A percentile compares a stretch with the other conserved stretches of the same genome.
Evolutionary conservation across 768 basidiomycete species (phyloP).

Genomic region (Tylopilus felleus): DNA sequence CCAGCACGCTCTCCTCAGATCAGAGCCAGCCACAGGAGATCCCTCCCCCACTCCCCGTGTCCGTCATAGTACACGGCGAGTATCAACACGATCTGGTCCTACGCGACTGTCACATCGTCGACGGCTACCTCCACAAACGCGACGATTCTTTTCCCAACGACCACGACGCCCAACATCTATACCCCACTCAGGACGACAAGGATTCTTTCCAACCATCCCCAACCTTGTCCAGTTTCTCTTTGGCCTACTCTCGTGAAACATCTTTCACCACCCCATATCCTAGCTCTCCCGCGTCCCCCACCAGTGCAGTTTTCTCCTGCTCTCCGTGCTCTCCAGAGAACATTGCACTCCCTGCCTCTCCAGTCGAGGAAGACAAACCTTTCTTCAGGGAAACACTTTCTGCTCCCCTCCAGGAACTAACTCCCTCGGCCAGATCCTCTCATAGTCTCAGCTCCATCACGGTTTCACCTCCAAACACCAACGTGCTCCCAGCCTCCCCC

Average conservation of each 20-base stretch:
- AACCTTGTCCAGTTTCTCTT: conserved; percentile 28
- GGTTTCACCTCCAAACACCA: conserved; percentile 1
- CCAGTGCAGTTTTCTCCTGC: conserved; percentile 14
- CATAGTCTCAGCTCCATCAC: conserved; percentile 2
- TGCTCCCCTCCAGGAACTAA: not conserved
- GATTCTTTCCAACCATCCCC: conserved; percentile 29
- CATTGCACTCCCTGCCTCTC: conserved; percentile 26
- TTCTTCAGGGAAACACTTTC: not conserved
- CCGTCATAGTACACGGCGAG: conserved; percentile 30
- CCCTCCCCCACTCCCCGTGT: conserved; percentile 26
- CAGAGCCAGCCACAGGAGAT: conserved; percentile 29
- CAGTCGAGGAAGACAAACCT: conserved; percentile 10
- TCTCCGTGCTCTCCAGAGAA: conserved; percentile 22
- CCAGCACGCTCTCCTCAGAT: conserved; percentile 32
- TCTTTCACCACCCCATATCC: conserved; percentile 22
- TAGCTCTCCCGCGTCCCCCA: conserved; percentile 24
- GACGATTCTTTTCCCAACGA: conserved; percentile 17
- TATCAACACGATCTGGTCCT: conserved; percentile 26
- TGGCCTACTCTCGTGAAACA: conserved; percentile 25
- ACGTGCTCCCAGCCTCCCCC: conserved; percentile 11
- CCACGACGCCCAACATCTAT: conserved; percentile 17
- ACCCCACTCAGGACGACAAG: conserved; percentile 19
- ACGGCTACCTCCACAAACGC: conserved; percentile 12
- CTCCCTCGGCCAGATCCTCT: conserved; percentile 9
- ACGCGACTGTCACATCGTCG: conserved; percentile 1